Conservation (phyloP, 768 basidiomycete genomes). For the Nidularia pulvinata region DNA sequence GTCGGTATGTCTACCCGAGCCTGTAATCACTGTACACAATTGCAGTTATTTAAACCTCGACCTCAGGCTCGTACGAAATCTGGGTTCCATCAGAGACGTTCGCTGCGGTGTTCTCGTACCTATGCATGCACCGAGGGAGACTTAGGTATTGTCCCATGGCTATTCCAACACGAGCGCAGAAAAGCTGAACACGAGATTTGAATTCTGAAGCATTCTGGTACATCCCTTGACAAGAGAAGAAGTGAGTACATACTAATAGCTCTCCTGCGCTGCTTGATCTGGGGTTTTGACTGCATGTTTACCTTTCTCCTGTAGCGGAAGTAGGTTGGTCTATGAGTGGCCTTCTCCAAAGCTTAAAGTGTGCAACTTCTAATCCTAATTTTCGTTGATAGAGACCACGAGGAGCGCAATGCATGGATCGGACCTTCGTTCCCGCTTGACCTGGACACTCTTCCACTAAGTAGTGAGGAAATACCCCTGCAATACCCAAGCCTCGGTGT, state of each 20-base stretch:
- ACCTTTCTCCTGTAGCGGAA: slow-evolving; percentile 32
- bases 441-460: slow-evolving; percentile 51
- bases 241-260: slow-evolving; percentile 33
- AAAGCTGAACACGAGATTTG: no score
- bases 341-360: background rate
- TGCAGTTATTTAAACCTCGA: no score
- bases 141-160: slow-evolving; percentile 48
- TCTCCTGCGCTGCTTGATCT: background rate
- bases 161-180: no score
- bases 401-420: slow-evolving; percentile 71
- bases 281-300: background rate
- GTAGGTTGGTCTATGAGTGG: slow-evolving; percentile 29
- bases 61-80: slow-evolving; percentile 75
- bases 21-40: background rate
- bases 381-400: slow-evolving; percentile 57
- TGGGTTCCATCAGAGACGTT: slow-evolving; percentile 82
- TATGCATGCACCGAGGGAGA: slow-evolving; percentile 64
- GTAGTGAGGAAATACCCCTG: slow-evolving; percentile 52
- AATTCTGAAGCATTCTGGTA: slow-evolving; percentile 56
- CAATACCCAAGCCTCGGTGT: slow-evolving; percentile 69
- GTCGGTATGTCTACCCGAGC: slow-evolving; percentile 45
- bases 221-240: slow-evolving; percentile 75
- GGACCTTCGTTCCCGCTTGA: slow-evolving; percentile 72
- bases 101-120: slow-evolving; percentile 73
- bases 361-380: background rate